Evolutionary conservation across 768 basidiomycete genomes (phyloP).

Genomic region (Ramaria sp.): DNA sequence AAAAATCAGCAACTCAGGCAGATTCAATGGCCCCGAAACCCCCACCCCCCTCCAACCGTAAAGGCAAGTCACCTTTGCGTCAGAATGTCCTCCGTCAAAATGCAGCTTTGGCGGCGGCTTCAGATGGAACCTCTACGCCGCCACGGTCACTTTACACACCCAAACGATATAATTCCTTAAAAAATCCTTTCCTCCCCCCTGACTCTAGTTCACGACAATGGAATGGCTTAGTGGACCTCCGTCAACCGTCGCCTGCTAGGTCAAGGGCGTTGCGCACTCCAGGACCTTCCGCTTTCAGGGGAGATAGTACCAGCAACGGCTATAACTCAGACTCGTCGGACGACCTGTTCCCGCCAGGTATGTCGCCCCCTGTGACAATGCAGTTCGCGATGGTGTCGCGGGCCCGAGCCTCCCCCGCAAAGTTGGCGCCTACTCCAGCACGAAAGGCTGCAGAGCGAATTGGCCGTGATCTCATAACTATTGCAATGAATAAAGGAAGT

Average conservation of each 20-base stretch:
- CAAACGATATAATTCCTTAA: slow-evolving; percentile 46
- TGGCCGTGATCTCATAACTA: slow-evolving; percentile 48
- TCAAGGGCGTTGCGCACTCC: slow-evolving; percentile 27
- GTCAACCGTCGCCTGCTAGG: slow-evolving; percentile 39
- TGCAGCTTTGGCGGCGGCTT: slow-evolving; percentile 23
- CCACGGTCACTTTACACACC: slow-evolving; percentile 40
- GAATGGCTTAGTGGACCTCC: slow-evolving; percentile 68
- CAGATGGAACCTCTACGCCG: slow-evolving; percentile 13
- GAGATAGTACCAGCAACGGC: slow-evolving; percentile 34
- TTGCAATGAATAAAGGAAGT: slow-evolving; percentile 29
- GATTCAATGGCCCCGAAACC: neutral
- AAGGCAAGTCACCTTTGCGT: slow-evolving; percentile 37
- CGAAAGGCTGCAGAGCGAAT: slow-evolving; percentile 65
- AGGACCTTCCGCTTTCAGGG: slow-evolving; percentile 13
- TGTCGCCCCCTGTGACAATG: slow-evolving; percentile 46
- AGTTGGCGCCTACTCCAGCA: slow-evolving; percentile 52
- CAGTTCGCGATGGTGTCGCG: slow-evolving; percentile 34
- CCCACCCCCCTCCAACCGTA: slow-evolving; percentile 18
- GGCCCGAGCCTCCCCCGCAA: slow-evolving; percentile 22
- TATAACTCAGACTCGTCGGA: slow-evolving; percentile 14
- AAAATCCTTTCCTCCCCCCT: slow-evolving; percentile 52
- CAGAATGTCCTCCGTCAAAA: slow-evolving; percentile 43
- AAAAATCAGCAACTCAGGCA: neutral
- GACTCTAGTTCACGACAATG: slow-evolving; percentile 42
- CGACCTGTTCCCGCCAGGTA: slow-evolving; percentile 21